These are phyloP conservation scores for Tylopilus plumbeoviolaceoides DNA, from an alignment of 768 basidiomycete genomes.

Conservation along the genomic window DNA sequence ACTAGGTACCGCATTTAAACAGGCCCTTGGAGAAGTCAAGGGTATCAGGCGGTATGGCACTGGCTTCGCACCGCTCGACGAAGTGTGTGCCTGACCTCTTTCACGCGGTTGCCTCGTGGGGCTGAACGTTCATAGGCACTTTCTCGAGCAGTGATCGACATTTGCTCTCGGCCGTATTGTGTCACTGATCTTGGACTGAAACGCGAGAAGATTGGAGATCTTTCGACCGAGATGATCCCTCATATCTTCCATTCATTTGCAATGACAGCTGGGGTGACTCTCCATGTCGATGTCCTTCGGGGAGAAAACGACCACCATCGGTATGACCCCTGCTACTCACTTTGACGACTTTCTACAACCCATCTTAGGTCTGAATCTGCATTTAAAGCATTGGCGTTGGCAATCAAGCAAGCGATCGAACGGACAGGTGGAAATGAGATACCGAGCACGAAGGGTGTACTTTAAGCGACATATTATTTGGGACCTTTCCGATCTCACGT, in stretches of 20 bases:
- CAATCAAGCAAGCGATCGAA: constrained; percentile 92
- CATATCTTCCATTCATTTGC: constrained; percentile 98
- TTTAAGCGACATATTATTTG: constrained; percentile 37
- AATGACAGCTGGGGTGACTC: constrained; percentile 89
- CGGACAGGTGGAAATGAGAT: constrained; percentile 86
- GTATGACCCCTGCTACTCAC: constrained; percentile 39
- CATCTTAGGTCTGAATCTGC: constrained; percentile 83
- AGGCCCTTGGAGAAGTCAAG: constrained; percentile 89
- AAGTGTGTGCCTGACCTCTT: constrained; percentile 47
- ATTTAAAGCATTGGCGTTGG: constrained; percentile 96
- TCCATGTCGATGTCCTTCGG: constrained; percentile 91
- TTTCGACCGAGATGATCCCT: constrained; percentile 97
- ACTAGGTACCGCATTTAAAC: constrained; percentile 86
- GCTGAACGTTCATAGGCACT: constrained; percentile 59
- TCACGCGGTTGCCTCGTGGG: neutral
- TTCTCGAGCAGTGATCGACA: constrained; percentile 94
- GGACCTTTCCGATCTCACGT: neutral
- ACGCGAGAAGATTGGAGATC: constrained; percentile 90
- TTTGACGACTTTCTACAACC: neutral
- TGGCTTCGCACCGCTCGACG: constrained; percentile 94
- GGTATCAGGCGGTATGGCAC: constrained; percentile 96
- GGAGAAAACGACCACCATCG: constrained; percentile 98
- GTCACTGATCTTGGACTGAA: constrained; percentile 84
- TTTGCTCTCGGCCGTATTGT: constrained; percentile 96
- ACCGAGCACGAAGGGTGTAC: constrained; percentile 95